Percentiles rank a stretch among this genome's conserved stretches.
Evolutionary conservation across 345 rosid species (phyloP).

Genomic region (Clarkia xantiana): DNA sequence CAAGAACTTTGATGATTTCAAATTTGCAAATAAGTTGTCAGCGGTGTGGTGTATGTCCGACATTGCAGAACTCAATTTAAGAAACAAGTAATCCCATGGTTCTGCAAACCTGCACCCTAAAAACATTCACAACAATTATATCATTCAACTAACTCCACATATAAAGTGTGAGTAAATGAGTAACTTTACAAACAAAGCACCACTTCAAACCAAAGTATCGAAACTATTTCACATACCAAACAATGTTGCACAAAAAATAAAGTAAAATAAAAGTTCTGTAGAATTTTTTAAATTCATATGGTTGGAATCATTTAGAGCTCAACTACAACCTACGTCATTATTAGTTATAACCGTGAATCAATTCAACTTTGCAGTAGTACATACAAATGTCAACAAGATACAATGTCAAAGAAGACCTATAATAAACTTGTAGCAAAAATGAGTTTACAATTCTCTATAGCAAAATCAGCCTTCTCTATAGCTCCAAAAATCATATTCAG

Average conservation of each 20-base stretch:
- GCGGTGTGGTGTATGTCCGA: slow-evolving; percentile 85
- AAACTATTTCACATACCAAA: background rate
- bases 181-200: background rate
- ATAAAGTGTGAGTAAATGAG: background rate
- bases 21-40: slow-evolving; percentile 73
- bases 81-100: slow-evolving; percentile 95
- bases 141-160: background rate
- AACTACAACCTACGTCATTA: background rate
- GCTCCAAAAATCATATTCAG: too few relatives aligned
- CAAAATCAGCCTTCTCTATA: too few relatives aligned
- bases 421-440: background rate
- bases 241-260: too few relatives aligned
- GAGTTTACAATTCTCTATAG: slow-evolving; percentile 69
- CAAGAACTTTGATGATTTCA: slow-evolving; percentile 75
- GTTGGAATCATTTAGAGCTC: background rate
- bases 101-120: slow-evolving; percentile 94
- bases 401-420: background rate
- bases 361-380: too few relatives aligned
- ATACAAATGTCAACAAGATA: too few relatives aligned
- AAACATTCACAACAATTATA: slow-evolving; percentile 9
- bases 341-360: too few relatives aligned
- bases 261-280: background rate
- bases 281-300: background rate
- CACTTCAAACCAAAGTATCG: background rate
- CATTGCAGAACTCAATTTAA: slow-evolving; percentile 91